Conservation (phyloP, 106 monocot genomes). For the Platanthera guangdongensis region DNA sequence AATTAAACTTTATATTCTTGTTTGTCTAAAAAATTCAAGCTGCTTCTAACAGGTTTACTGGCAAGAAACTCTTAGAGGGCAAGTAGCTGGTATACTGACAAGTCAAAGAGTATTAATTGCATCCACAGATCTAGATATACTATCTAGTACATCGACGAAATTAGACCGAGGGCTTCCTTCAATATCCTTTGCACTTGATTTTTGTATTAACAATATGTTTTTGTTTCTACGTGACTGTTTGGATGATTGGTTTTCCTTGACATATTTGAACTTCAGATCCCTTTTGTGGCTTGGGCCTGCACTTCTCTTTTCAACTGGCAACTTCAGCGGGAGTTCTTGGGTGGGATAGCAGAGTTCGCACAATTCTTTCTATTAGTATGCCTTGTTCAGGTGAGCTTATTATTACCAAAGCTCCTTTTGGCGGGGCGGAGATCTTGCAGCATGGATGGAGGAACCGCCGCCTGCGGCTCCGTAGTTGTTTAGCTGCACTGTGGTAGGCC, state of each 20-base stretch:
- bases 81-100: constrained; percentile 93
- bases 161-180: constrained; percentile 83
- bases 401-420: too few relatives aligned
- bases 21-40: neutral
- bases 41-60: constrained; percentile 63
- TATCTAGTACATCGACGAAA: constrained; percentile 66
- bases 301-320: constrained; percentile 88
- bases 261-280: constrained; percentile 68
- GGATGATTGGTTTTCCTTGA: constrained; percentile 35
- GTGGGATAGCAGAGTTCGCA: constrained; percentile 89
- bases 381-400: constrained; percentile 55
- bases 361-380: constrained; percentile 74
- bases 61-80: constrained; percentile 88
- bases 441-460: too few relatives aligned
- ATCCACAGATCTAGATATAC: constrained; percentile 82
- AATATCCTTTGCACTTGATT: constrained; percentile 48
- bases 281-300: constrained; percentile 93
- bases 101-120: constrained; percentile 70
- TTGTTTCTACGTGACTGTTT: constrained; percentile 2
- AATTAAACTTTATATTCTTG: too few relatives aligned
- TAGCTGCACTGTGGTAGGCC: too few relatives aligned
- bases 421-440: too few relatives aligned
- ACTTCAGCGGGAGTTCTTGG: constrained; percentile 81
- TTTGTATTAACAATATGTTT: neutral
- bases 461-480: too few relatives aligned